phyloP scores from a whole-genome alignment of 306 rosid genomes.

The Glycyrrhiza uralensis region DNA sequence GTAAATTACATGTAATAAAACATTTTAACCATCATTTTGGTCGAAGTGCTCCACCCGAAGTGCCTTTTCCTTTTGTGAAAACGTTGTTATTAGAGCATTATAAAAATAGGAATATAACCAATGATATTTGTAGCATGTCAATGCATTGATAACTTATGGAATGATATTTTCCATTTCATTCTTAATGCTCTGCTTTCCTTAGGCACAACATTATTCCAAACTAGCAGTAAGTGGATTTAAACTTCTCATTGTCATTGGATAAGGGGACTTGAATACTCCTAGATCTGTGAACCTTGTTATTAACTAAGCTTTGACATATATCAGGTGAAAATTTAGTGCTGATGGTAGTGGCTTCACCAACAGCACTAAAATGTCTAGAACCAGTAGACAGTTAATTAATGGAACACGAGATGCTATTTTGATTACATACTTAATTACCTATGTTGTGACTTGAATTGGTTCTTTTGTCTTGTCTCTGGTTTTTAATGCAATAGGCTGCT shows the following conservation, averaged over 20 bases:
- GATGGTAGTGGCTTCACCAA: not conserved
- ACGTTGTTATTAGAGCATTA: not conserved
- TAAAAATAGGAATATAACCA: not conserved
- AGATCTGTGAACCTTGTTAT: not conserved
- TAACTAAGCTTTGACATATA: not conserved
- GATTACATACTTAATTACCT: not conserved
- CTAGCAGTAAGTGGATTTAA: not conserved
- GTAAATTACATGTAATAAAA: not conserved
- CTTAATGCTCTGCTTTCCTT: not conserved
- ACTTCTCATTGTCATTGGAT: not conserved
- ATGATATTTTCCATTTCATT: too few relatives aligned
- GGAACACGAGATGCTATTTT: not conserved
- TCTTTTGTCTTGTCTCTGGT: slow-evolving; percentile 8
- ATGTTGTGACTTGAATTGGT: not conserved
- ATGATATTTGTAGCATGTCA: not conserved
- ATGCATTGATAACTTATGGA: not conserved
- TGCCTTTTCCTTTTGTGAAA: not conserved
- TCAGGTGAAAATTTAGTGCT: not conserved
- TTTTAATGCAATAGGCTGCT: not conserved
- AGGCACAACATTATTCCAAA: not conserved
- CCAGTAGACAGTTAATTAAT: too few relatives aligned
- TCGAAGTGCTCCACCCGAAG: not conserved
- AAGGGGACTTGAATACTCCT: not conserved
- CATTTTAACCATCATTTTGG: not conserved
- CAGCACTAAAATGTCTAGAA: not conserved